A percentile compares a stretch with the other conserved stretches of the same genome.
Evolutionary conservation across 2,329 filamentous ascomycete species (phyloP).

Genomic region (Didymella pomorum): DNA sequence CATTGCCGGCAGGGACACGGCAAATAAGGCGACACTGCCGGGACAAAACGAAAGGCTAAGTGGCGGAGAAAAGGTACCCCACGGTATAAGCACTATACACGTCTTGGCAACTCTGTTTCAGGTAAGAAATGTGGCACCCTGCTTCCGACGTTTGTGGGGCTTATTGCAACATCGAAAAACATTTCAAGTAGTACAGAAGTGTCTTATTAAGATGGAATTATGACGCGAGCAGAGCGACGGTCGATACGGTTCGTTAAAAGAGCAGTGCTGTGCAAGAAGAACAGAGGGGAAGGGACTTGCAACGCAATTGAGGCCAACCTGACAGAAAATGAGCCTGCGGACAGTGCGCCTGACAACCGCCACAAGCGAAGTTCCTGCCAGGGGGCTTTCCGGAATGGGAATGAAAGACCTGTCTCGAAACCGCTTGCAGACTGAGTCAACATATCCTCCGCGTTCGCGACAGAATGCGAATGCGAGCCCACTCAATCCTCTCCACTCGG

Average conservation of each 20-base stretch:
- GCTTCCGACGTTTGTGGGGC: slow-evolving; percentile 8
- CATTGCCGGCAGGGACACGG: background rate
- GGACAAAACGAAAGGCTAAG: slow-evolving; percentile 33
- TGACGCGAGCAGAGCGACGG: background rate
- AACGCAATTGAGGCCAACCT: background rate
- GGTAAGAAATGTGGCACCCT: slow-evolving; percentile 8
- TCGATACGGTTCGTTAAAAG: too few relatives aligned
- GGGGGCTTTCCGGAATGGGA: background rate
- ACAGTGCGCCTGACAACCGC: background rate
- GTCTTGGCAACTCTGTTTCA: slow-evolving; percentile 28
- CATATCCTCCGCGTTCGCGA: background rate
- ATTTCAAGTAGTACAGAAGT: background rate
- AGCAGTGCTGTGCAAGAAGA: background rate
- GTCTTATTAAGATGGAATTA: background rate
- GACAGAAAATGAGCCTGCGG: background rate
- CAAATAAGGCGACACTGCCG: slow-evolving; percentile 8
- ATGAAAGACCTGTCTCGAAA: background rate
- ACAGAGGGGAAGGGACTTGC: background rate
- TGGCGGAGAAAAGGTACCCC: slow-evolving; percentile 35
- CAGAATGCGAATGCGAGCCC: slow-evolving; percentile 1
- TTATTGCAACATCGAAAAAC: slow-evolving; percentile 3
- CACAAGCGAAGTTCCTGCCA: background rate
- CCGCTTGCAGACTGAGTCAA: background rate
- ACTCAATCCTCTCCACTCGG: slow-evolving; percentile 40
- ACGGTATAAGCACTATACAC: slow-evolving; percentile 32